phyloP scores from a whole-genome alignment of 805 yeast species.

The Kodamaea nitidulidarum region DNA sequence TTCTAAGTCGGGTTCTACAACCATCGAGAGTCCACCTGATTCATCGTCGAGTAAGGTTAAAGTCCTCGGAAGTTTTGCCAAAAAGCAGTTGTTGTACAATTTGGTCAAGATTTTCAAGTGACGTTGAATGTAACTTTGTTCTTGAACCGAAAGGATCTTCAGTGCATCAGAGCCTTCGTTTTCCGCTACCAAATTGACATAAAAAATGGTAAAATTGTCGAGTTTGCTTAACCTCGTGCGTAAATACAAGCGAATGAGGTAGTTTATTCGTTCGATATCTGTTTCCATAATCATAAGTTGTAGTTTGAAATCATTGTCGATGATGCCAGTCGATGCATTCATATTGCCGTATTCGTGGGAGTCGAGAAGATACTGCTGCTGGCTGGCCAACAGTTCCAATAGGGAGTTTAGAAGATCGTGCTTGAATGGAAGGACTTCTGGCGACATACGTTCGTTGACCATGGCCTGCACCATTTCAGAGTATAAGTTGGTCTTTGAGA shows the following conservation, averaged over 20 bases:
- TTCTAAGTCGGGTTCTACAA: slow-evolving; percentile 71
- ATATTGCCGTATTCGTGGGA: slow-evolving; percentile 70
- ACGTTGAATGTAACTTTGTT: slow-evolving; percentile 57
- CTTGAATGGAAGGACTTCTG: slow-evolving; percentile 79
- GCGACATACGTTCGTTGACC: slow-evolving; percentile 82
- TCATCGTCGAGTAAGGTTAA: slow-evolving; percentile 75
- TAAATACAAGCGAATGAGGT: slow-evolving; percentile 73
- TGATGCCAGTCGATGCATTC: slow-evolving; percentile 36
- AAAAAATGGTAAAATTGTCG: slow-evolving; percentile 62
- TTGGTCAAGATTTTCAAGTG: slow-evolving; percentile 64
- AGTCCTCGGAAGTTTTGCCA: slow-evolving; percentile 61
- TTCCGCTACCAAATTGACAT: slow-evolving; percentile 36
- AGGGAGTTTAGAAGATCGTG: slow-evolving; percentile 54
- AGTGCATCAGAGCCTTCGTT: slow-evolving; percentile 10
- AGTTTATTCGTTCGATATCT: slow-evolving; percentile 84
- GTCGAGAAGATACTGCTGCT: slow-evolving; percentile 70
- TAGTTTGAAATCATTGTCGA: slow-evolving; percentile 45
- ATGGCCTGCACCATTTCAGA: slow-evolving; percentile 56
- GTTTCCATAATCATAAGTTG: slow-evolving; percentile 84
- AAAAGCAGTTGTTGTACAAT: slow-evolving; percentile 63
- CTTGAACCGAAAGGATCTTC: slow-evolving; percentile 36
- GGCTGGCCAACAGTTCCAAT: slow-evolving; percentile 56
- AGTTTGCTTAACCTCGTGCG: slow-evolving; percentile 74
- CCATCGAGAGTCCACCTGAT: slow-evolving; percentile 60
- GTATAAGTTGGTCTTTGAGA: slow-evolving; percentile 22